These are phyloP conservation scores for Anisodus acutangulus DNA, from an alignment of 257 asterid species.

Conservation along the genomic window DNA sequence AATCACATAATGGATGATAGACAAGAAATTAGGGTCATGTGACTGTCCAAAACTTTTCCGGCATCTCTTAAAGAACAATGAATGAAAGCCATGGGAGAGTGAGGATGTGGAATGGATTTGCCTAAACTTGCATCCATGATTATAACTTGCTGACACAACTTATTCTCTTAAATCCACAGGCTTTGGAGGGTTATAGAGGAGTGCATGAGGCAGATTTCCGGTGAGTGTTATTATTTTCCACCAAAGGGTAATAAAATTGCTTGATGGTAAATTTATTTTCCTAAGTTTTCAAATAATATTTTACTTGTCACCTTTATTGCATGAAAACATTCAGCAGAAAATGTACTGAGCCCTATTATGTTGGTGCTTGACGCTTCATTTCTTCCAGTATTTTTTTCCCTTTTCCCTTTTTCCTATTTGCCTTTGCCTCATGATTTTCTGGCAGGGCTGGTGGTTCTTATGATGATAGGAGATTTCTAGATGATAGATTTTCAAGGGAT, in stretches of 20 bases:
- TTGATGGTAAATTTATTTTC: background rate
- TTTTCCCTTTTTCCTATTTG: slow-evolving; percentile 42
- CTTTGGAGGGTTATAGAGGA: slow-evolving; percentile 93
- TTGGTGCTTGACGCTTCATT: slow-evolving; percentile 7
- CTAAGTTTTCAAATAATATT: background rate
- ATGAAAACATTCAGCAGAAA: background rate
- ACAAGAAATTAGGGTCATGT: slow-evolving; percentile 85
- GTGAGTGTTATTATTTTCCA: slow-evolving; percentile 65
- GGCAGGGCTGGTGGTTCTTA: slow-evolving; percentile 88
- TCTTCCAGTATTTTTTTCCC: slow-evolving; percentile 29
- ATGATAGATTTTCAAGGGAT: slow-evolving; percentile 90
- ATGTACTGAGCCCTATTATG: background rate
- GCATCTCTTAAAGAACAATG: slow-evolving; percentile 75
- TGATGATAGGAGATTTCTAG: slow-evolving; percentile 89
- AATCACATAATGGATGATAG: slow-evolving; percentile 92
- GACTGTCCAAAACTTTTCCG: slow-evolving; percentile 70
- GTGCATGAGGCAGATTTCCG: slow-evolving; percentile 78
- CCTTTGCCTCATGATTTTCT: slow-evolving; percentile 48
- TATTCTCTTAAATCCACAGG: slow-evolving; percentile 99
- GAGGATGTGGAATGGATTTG: slow-evolving; percentile 95
- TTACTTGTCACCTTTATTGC: background rate
- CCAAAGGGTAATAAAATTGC: slow-evolving; percentile 39
- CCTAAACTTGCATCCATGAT: slow-evolving; percentile 72
- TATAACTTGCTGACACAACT: slow-evolving; percentile 87
- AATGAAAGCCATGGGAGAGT: slow-evolving; percentile 91